These are phyloP conservation scores for Claviceps citrina DNA, from an alignment of 2,329 filamentous ascomycete species.

Conservation along the genomic window DNA sequence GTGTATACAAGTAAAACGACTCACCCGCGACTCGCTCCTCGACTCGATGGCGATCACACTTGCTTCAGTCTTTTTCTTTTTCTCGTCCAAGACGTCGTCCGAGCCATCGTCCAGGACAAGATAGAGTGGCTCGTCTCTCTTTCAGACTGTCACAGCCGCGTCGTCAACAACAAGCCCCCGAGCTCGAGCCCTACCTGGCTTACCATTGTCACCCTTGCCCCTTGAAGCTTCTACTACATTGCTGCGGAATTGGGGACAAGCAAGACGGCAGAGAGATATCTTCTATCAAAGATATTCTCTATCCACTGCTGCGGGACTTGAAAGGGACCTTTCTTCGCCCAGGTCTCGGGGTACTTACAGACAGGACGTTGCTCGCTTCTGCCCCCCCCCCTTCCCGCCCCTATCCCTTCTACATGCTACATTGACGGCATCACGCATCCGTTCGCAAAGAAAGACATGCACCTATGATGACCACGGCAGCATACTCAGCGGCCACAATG, in stretches of 20 bases:
- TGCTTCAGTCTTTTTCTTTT: background rate
- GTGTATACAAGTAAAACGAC: slow-evolving; percentile 29
- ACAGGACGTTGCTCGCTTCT: background rate
- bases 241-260: background rate
- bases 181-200: too few relatives aligned
- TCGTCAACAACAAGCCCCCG: too few relatives aligned
- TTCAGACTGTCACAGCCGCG: too few relatives aligned
- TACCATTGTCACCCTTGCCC: too few relatives aligned
- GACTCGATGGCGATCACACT: slow-evolving; percentile 6
- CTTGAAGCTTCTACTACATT: too few relatives aligned
- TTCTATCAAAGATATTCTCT: too few relatives aligned
- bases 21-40: slow-evolving; percentile 25
- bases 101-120: too few relatives aligned
- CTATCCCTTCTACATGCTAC: too few relatives aligned
- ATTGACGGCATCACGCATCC: background rate
- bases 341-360: background rate
- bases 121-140: too few relatives aligned
- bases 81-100: background rate
- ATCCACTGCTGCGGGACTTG: background rate
- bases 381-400: background rate
- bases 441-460: slow-evolving; percentile 24
- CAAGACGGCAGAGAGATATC: too few relatives aligned
- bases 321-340: background rate
- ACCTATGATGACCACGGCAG: slow-evolving; percentile 46
- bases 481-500: slow-evolving; percentile 43